Percentiles rank a stretch among this genome's conserved stretches.
phyloP scores from a whole-genome alignment of 306 rosid species.

The Begonia loranthoides region DNA sequence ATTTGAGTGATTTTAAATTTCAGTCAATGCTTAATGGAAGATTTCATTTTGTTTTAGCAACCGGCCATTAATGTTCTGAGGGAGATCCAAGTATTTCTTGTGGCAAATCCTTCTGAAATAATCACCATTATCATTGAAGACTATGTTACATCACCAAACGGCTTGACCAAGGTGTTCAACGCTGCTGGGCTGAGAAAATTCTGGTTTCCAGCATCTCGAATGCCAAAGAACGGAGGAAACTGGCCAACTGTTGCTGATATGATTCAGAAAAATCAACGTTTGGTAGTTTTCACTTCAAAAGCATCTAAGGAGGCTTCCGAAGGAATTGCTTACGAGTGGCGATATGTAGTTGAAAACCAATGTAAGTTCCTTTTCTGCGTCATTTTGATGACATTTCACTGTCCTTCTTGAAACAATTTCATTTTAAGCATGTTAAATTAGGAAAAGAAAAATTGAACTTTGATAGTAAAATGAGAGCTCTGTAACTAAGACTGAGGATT shows the following conservation, averaged over 20 bases:
- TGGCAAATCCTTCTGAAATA: slow-evolving; percentile 70
- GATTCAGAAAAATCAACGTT: slow-evolving; percentile 67
- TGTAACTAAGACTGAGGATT: neutral
- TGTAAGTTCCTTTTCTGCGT: slow-evolving; percentile 30
- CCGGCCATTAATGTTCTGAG: slow-evolving; percentile 73
- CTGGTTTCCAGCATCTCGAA: slow-evolving; percentile 83
- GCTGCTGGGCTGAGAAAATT: slow-evolving; percentile 76
- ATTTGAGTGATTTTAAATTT: neutral
- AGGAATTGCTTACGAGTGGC: slow-evolving; percentile 92
- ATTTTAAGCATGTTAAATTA: too few relatives aligned
- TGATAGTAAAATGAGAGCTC: neutral
- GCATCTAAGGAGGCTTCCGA: slow-evolving; percentile 59
- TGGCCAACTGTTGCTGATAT: slow-evolving; percentile 82
- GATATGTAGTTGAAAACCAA: slow-evolving; percentile 79
- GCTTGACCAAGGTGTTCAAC: slow-evolving; percentile 73
- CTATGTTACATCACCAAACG: slow-evolving; percentile 76
- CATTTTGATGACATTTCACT: neutral
- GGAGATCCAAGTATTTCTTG: slow-evolving; percentile 63
- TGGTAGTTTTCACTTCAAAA: slow-evolving; percentile 83
- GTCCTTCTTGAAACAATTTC: neutral
- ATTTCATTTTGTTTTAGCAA: slow-evolving; percentile 28
- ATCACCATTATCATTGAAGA: slow-evolving; percentile 81
- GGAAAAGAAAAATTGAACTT: too few relatives aligned
- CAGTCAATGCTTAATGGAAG: neutral
- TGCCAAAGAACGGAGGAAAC: slow-evolving; percentile 76